Evolutionary conservation across 306 rosid genomes (phyloP).

Genomic region (Vicia villosa): DNA sequence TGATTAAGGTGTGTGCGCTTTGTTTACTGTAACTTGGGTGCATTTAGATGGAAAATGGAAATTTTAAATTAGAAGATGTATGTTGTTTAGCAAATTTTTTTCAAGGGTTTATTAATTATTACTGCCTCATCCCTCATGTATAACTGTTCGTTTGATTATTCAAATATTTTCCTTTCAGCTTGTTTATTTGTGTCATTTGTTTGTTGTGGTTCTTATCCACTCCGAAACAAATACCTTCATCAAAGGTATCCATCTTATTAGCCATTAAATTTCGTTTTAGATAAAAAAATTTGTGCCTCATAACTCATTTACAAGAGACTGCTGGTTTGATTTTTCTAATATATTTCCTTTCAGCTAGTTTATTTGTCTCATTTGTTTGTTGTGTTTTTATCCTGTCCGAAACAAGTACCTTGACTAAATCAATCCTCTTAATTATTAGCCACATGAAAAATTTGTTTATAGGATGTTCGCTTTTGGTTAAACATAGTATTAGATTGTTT

Average conservation of each 20-base stretch:
- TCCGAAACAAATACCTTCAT: neutral
- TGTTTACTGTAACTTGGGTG: slow-evolving; percentile 25
- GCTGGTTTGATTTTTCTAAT: slow-evolving; percentile 7
- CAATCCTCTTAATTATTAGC: slow-evolving; percentile 10
- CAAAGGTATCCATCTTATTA: slow-evolving; percentile 15
- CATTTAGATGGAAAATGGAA: slow-evolving; percentile 10
- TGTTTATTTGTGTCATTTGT: slow-evolving; percentile 17
- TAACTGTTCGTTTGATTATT: slow-evolving; percentile 1
- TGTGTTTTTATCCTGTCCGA: neutral
- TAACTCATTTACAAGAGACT: neutral
- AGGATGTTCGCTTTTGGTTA: slow-evolving; percentile 1
- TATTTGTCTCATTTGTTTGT: slow-evolving; percentile 17
- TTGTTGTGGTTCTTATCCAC: slow-evolving; percentile 16
- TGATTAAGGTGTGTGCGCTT: neutral
- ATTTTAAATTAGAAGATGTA: slow-evolving; percentile 19
- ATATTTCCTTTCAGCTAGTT: slow-evolving; percentile 21
- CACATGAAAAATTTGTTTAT: neutral
- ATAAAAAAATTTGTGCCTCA: neutral
- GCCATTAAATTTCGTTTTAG: slow-evolving; percentile 8
- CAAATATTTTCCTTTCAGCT: slow-evolving; percentile 24
- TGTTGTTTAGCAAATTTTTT: slow-evolving; percentile 17
- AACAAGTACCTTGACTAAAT: neutral
- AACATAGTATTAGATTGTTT: slow-evolving; percentile 12
- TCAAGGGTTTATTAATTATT: slow-evolving; percentile 12
- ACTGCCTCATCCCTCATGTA: slow-evolving; percentile 7